A percentile compares a stretch with the other conserved stretches of the same genome.
Evolutionary conservation across 225 moss, liverwort and hornwort genomes (phyloP).

Genomic region (Marchantia polymorpha): DNA sequence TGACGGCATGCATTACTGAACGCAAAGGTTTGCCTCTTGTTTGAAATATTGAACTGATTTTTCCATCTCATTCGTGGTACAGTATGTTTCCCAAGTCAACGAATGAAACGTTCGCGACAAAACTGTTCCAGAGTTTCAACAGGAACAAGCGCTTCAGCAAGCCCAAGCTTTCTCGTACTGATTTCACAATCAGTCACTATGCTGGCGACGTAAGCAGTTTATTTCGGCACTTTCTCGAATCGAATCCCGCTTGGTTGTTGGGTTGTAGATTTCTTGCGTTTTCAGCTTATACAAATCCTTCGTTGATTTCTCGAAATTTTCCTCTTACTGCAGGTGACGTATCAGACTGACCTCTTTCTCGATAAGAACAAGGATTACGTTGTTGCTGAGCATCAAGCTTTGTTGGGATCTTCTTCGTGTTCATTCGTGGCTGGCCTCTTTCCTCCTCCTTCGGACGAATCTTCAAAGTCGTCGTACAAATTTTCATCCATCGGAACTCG

Average conservation of each 20-base stretch:
- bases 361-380: constrained; percentile 99
- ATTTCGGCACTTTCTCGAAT: neutral
- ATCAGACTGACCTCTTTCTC: constrained; percentile 87
- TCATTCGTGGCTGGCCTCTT: constrained; percentile 84
- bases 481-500: constrained; percentile 92
- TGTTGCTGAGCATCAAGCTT: constrained; percentile 93
- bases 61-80: constrained; percentile 25
- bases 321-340: constrained; percentile 62
- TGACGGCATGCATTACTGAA: neutral
- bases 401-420: constrained; percentile 86
- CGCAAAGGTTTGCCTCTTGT: neutral
- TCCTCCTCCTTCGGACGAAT: constrained; percentile 69
- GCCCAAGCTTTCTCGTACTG: constrained; percentile 90
- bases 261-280: neutral
- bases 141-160: constrained; percentile 91
- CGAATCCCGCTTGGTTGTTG: neutral
- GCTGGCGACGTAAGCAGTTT: constrained; percentile 85
- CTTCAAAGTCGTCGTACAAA: constrained; percentile 82
- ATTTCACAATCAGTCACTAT: constrained; percentile 94
- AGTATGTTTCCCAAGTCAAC: constrained; percentile 99
- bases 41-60: neutral
- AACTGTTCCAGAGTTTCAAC: constrained; percentile 89
- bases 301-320: neutral
- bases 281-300: neutral
- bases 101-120: constrained; percentile 89